Evolutionary conservation across 1,284 basidiomycete species (phyloP).

Genomic region (Cutaneotrichosporon sp.): DNA sequence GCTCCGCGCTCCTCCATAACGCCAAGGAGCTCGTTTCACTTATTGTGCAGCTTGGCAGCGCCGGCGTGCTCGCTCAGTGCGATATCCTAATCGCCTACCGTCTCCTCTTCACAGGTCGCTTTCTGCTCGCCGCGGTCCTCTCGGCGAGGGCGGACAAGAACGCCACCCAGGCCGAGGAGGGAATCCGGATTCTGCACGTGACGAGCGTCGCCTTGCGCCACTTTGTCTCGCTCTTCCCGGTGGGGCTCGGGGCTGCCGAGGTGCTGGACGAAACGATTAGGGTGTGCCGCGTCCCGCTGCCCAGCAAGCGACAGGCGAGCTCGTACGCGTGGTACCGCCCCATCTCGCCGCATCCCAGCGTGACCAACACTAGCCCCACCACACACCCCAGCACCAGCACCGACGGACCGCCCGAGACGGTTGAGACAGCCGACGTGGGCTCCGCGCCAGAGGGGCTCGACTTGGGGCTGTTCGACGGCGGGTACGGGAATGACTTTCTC

Average conservation of each 20-base stretch:
- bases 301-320: not conserved
- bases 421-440: slow-evolving; percentile 19
- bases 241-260: slow-evolving; percentile 24
- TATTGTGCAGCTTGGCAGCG: slow-evolving; percentile 13
- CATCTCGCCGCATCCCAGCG: not conserved
- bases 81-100: slow-evolving; percentile 20
- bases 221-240: slow-evolving; percentile 18
- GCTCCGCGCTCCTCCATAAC: slow-evolving; percentile 3
- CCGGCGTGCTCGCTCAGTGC: slow-evolving; percentile 1
- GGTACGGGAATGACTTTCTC: not conserved
- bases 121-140: slow-evolving; percentile 14
- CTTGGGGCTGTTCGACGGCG: too few relatives aligned
- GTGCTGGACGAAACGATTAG: slow-evolving; percentile 25
- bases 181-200: slow-evolving; percentile 15
- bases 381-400: not conserved
- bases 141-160: slow-evolving; percentile 18
- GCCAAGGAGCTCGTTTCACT: slow-evolving; percentile 11
- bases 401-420: not conserved
- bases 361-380: not conserved
- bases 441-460: slow-evolving; percentile 25
- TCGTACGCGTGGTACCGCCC: slow-evolving; percentile 17
- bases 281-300: slow-evolving; percentile 11
- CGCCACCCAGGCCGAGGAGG: slow-evolving; percentile 10
- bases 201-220: slow-evolving; percentile 13
- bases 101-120: slow-evolving; percentile 17